Conservation (phyloP, 805 yeast species). For the Hanseniaspora thailandica region DNA sequence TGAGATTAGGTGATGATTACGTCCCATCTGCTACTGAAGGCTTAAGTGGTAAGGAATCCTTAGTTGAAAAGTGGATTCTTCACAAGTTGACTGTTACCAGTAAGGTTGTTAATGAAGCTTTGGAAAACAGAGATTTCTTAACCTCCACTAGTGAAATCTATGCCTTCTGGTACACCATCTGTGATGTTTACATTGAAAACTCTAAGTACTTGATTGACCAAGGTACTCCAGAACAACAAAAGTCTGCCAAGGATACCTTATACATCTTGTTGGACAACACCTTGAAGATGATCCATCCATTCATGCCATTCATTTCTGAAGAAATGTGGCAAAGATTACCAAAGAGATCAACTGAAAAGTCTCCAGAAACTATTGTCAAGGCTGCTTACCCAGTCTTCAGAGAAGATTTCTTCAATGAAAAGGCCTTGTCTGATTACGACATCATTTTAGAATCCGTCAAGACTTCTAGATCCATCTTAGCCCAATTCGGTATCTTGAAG, state of each 20-base stretch:
- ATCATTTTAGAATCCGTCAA: conserved; percentile 76
- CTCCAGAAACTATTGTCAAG: conserved; percentile 54
- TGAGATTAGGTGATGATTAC: conserved; percentile 84
- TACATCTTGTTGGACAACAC: conserved; percentile 90
- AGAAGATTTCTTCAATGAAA: conserved; percentile 47
- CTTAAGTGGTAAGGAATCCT: conserved; percentile 66
- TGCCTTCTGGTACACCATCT: conserved; percentile 89
- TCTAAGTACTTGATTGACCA: conserved; percentile 85
- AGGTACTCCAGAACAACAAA: conserved; percentile 73
- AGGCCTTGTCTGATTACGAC: conserved; percentile 67
- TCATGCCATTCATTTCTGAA: conserved; percentile 95
- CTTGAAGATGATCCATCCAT: conserved; percentile 85
- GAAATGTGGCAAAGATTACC: conserved; percentile 99
- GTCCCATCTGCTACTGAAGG: conserved; percentile 58
- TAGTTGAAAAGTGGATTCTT: conserved; percentile 94
- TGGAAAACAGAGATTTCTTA: conserved; percentile 81
- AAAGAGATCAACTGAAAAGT: conserved; percentile 58
- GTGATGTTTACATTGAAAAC: conserved; percentile 97
- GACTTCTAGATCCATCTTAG: conserved; percentile 79
- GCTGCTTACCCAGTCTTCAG: conserved; percentile 68
- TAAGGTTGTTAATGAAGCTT: conserved; percentile 46
- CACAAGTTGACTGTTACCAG: conserved; percentile 69
- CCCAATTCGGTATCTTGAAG: conserved; percentile 82
- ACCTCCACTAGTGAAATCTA: conserved; percentile 78
- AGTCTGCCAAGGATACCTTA: conserved; percentile 86